Conservation (phyloP, 1,284 basidiomycete species). For the Malassezia obtusa region DNA sequence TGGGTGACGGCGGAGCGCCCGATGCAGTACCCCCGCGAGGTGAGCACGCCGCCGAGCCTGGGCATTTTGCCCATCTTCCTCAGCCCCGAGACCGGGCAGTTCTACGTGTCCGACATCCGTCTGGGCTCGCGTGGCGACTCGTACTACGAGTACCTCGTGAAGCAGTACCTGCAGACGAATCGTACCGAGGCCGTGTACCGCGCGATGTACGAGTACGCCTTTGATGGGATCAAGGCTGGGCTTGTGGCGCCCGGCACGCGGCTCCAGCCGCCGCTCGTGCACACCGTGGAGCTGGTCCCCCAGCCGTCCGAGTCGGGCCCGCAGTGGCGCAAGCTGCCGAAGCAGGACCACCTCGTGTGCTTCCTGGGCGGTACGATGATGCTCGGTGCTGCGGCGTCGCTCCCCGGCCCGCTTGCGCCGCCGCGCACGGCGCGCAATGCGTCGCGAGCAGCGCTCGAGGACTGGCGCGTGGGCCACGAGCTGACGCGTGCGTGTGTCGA, state of each 20-base stretch:
- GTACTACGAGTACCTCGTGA: slow-evolving; percentile 77
- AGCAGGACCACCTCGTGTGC: slow-evolving; percentile 93
- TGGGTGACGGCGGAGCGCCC: slow-evolving; percentile 66
- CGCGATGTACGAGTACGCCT: slow-evolving; percentile 76
- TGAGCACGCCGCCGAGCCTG: slow-evolving; percentile 51
- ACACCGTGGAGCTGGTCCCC: slow-evolving; percentile 66
- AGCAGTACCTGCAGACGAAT: slow-evolving; percentile 53
- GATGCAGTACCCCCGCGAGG: slow-evolving; percentile 30
- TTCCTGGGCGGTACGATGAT: slow-evolving; percentile 86
- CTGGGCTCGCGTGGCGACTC: slow-evolving; percentile 87
- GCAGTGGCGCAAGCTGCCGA: slow-evolving; percentile 55
- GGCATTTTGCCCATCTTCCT: slow-evolving; percentile 71
- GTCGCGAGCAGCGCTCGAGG: slow-evolving; percentile 42
- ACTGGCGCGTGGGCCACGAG: slow-evolving; percentile 72
- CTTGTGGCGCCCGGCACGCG: slow-evolving; percentile 55
- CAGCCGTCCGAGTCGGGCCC: slow-evolving; percentile 2
- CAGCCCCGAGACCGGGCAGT: slow-evolving; percentile 59
- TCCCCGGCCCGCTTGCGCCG: slow-evolving; percentile 11
- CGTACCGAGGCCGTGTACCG: slow-evolving; percentile 68
- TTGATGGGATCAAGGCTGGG: slow-evolving; percentile 67
- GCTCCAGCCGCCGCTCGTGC: slow-evolving; percentile 54
- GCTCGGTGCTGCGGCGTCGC: slow-evolving; percentile 59
- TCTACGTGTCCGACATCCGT: slow-evolving; percentile 66
- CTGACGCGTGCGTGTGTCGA: slow-evolving; percentile 75
- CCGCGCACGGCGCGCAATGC: slow-evolving; percentile 5